phyloP scores from a whole-genome alignment of 1,139 yeast genomes.

The Kodamaea alishanica region DNA sequence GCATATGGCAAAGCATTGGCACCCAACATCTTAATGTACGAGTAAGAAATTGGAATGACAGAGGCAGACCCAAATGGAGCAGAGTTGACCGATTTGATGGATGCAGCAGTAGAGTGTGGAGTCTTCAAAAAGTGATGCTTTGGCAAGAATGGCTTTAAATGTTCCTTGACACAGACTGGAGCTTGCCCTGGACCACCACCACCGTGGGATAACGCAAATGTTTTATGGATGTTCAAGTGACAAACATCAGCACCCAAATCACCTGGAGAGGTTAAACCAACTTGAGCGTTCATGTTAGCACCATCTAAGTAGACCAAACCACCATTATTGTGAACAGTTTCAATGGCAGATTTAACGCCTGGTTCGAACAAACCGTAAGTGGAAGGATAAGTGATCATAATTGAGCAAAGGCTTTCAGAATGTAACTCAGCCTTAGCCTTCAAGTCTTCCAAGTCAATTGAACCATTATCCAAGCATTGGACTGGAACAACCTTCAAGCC shows the following conservation, averaged over 20 bases:
- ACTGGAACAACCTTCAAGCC: constrained; percentile 92
- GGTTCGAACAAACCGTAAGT: constrained; percentile 97
- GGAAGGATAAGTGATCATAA: constrained; percentile 96
- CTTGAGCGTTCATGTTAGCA: constrained; percentile 99
- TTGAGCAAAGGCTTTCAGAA: constrained; percentile 71
- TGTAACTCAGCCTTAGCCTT: constrained; percentile 69
- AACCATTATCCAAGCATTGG: constrained; percentile 81
- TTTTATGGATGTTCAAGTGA: constrained; percentile 92
- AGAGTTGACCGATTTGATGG: constrained; percentile 78
- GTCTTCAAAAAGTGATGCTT: constrained; percentile 63
- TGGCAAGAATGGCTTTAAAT: constrained; percentile 81
- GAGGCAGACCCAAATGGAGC: constrained; percentile 97
- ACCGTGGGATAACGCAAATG: constrained; percentile 97
- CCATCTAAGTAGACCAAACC: constrained; percentile 98
- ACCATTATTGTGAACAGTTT: constrained; percentile 76
- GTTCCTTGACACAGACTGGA: constrained; percentile 89
- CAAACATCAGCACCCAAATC: constrained; percentile 99
- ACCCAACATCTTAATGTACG: constrained; percentile 93
- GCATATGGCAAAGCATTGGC: constrained; percentile 78
- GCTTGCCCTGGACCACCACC: constrained; percentile 99
- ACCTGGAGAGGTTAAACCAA: constrained; percentile 95
- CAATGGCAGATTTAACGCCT: constrained; percentile 79
- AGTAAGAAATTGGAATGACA: constrained; percentile 88
- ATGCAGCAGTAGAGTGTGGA: constrained; percentile 49
- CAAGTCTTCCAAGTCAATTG: constrained; percentile 76